Percentiles rank a stretch among this genome's conserved stretches.
Conservation (phyloP, 805 yeast species). For the Saccharomycopsis vini region DNA sequence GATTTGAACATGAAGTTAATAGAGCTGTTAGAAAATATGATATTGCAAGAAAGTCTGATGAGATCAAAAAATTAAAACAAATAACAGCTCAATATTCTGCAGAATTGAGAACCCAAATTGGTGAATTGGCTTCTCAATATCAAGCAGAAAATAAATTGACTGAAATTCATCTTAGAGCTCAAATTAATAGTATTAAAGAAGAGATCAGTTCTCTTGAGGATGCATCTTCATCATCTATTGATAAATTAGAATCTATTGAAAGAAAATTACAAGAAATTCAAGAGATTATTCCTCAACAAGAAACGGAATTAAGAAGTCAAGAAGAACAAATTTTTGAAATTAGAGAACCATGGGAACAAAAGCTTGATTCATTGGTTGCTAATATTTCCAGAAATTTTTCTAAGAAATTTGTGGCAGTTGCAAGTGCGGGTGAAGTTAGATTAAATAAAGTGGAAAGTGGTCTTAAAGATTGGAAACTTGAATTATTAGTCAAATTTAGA, state of each 20-base stretch:
- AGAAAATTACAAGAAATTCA: conserved; percentile 22
- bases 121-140: conserved; percentile 33
- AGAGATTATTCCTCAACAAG: conserved; percentile 21
- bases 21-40: conserved; percentile 20
- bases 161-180: conserved; percentile 30
- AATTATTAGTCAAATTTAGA: conserved; percentile 79
- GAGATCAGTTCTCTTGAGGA: conserved; percentile 32
- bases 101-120: conserved; percentile 32
- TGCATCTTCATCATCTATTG: conserved; percentile 31
- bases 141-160: conserved; percentile 30
- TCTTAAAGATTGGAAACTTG: conserved; percentile 72
- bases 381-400: conserved; percentile 59
- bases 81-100: conserved; percentile 29
- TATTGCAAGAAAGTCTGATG: conserved; percentile 21
- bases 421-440: conserved; percentile 77
- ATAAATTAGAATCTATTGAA: conserved; percentile 26
- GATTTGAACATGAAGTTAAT: neutral
- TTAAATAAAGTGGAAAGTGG: conserved; percentile 31
- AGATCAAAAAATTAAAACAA: conserved; percentile 23
- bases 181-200: conserved; percentile 38
- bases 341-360: conserved; percentile 50
- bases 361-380: conserved; percentile 42
- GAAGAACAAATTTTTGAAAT: conserved; percentile 33
- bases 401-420: conserved; percentile 59
- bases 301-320: conserved; percentile 20